Base-by-base conservation (phyloP, 179 eudicot genomes). In the Beta corolliflora region DNA sequence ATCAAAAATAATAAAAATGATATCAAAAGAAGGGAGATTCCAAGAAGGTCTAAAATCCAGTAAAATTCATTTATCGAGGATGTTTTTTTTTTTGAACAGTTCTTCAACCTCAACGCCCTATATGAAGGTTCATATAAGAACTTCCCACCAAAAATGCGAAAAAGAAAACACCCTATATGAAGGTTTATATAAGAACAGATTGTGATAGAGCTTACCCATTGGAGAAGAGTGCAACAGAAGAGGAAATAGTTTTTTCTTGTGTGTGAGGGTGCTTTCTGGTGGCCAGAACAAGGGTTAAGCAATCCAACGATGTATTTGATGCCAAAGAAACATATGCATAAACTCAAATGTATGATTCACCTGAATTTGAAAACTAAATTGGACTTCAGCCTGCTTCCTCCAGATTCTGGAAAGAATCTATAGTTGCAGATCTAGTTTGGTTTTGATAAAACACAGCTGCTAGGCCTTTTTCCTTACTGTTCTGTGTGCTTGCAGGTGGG, bases 81-180 rank as follows among this genome's bases (percentile, higher is more conserved):
- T 69, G 60, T 58, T 29, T n/a, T 9, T 36, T 31, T 19, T 41
- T 48, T 48, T 36, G 41, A 48, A 48, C 50, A 77, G 65, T 67
- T 78, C 50, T 55, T 31, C 44, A 79, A 56, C 41, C 41, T 68
- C 59, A 11, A 55, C 13, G 15, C 58, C 50, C 81, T 65, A 45
- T 79, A 68, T 23, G 71, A 71, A 71, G 59, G 63, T 79, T 71
- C 70, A 64, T 41, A 70, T 36, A 36, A 15, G 16, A 46, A 15
- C 44, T 60, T 80, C 77, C 77, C 61, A 48, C 31, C 55, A 71
- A 79, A 79, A 59, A 79, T 19, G 69, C 18, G 7, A 29, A 6
- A 64, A 31, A 29, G 41, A 36, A 36, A 11, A 41, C n/a, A 14
- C 58, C 31, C 81, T 53, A 45, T 79, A 68, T 23, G 71, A 59